Percentiles rank a stretch among this genome's conserved stretches.
These are phyloP conservation scores for Didymella pomorum DNA, from an alignment of 2,329 filamentous ascomycete species.

Conservation along the genomic window DNA sequence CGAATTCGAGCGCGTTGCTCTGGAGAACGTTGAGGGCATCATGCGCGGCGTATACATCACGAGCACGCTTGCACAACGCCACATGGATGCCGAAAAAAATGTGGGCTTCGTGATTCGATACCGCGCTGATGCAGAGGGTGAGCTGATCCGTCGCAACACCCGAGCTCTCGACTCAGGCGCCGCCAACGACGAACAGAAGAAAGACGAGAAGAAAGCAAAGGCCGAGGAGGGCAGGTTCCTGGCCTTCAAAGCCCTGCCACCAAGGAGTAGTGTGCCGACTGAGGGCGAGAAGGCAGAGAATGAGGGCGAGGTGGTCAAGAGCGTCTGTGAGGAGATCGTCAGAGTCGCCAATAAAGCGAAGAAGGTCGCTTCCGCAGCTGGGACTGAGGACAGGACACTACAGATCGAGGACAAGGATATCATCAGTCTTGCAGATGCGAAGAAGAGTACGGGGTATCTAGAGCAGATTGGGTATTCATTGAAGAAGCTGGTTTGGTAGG, in stretches of 20 bases:
- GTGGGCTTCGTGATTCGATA: slow-evolving; percentile 85
- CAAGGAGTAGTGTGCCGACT: slow-evolving; percentile 51
- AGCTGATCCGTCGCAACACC: slow-evolving; percentile 83
- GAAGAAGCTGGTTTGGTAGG: slow-evolving; percentile 88
- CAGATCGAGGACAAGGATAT: slow-evolving; percentile 71
- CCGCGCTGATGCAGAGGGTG: slow-evolving; percentile 71
- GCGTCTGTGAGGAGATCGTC: slow-evolving; percentile 79
- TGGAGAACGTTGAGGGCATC: slow-evolving; percentile 76
- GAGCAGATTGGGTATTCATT: slow-evolving; percentile 89
- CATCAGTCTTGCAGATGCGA: slow-evolving; percentile 84
- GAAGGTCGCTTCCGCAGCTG: slow-evolving; percentile 40
- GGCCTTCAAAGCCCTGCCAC: slow-evolving; percentile 65
- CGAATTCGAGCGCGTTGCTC: slow-evolving; percentile 85
- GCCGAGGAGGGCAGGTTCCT: slow-evolving; percentile 51
- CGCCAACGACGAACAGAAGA: slow-evolving; percentile 26
- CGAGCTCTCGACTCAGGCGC: slow-evolving; percentile 70
- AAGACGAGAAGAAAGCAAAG: slow-evolving; percentile 29
- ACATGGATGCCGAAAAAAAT: slow-evolving; percentile 80
- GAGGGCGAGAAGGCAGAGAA: slow-evolving; percentile 46
- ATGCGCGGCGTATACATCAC: slow-evolving; percentile 89
- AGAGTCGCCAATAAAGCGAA: slow-evolving; percentile 65
- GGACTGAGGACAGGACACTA: slow-evolving; percentile 38
- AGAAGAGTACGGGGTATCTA: slow-evolving; percentile 82
- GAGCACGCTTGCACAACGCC: slow-evolving; percentile 78
- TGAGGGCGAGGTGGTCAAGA: slow-evolving; percentile 65